A percentile compares a stretch with the other conserved stretches of the same genome.
Conservation (phyloP, 192 early-diverging fungal genomes). For the Podila minutissima region DNA sequence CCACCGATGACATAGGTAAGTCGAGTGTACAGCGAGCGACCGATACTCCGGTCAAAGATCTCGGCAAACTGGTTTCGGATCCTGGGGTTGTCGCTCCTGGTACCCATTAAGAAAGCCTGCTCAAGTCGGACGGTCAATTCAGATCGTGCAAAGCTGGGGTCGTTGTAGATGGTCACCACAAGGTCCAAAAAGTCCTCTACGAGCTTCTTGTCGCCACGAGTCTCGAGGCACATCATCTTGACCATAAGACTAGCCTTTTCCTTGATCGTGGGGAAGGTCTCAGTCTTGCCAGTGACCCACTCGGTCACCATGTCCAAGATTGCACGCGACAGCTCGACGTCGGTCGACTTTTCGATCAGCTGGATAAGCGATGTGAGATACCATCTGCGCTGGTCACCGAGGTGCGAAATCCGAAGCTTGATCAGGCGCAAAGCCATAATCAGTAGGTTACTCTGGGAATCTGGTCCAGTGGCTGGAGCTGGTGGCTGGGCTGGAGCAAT, state of each 20-base stretch:
- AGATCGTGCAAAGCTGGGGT: constrained; percentile 82
- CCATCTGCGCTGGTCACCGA: constrained; percentile 88
- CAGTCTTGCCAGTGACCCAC: constrained; percentile 85
- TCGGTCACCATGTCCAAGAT: constrained; percentile 86
- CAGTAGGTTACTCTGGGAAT: constrained; percentile 61
- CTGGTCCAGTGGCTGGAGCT: constrained; percentile 46
- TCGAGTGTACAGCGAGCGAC: constrained; percentile 71
- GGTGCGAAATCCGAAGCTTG: constrained; percentile 69
- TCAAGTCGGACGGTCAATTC: constrained; percentile 95
- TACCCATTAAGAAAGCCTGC: constrained; percentile 93
- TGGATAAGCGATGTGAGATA: constrained; percentile 85
- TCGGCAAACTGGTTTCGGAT: constrained; percentile 83
- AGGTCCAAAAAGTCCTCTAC: constrained; percentile 88
- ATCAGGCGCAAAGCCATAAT: constrained; percentile 64
- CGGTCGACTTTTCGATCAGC: constrained; percentile 87
- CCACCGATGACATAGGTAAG: constrained; percentile 90
- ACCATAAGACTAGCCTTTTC: constrained; percentile 95
- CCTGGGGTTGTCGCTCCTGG: constrained; percentile 79
- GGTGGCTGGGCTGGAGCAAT: constrained; percentile 54
- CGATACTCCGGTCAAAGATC: constrained; percentile 85
- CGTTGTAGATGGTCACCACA: constrained; percentile 91
- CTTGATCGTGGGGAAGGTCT: constrained; percentile 95
- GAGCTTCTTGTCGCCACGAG: constrained; percentile 70
- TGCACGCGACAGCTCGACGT: constrained; percentile 73
- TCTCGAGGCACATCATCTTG: constrained; percentile 91